Percentiles rank a stretch among this genome's conserved stretches.
phyloP scores from a whole-genome alignment of 495 filamentous ascomycete species.

The Penicillium chermesinum region DNA sequence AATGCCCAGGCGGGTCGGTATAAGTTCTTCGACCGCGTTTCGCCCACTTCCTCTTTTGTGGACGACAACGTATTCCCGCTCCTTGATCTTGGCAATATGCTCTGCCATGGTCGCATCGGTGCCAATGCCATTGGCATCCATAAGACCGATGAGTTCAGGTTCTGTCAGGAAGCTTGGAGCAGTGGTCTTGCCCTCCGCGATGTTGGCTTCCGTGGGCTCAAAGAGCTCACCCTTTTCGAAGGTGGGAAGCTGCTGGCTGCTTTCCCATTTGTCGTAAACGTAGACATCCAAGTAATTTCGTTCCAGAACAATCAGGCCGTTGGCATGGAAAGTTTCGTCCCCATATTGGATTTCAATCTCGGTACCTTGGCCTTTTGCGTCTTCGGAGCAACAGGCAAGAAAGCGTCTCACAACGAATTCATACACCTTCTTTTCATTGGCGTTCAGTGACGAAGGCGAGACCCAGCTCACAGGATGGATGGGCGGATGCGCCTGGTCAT shows the following conservation, averaged over 20 bases:
- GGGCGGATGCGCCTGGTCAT: conserved; percentile 94
- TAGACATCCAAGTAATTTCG: conserved; percentile 95
- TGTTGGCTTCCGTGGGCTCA: conserved; percentile 81
- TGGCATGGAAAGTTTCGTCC: conserved; percentile 71
- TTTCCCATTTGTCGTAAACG: conserved; percentile 91
- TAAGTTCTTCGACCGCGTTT: conserved; percentile 71
- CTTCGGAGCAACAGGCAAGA: conserved; percentile 92
- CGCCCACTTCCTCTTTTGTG: conserved; percentile 50
- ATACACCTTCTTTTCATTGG: conserved; percentile 72
- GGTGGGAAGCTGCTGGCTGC: conserved; percentile 72
- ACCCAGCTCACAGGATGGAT: conserved; percentile 90
- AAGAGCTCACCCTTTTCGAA: conserved; percentile 77
- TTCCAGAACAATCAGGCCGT: conserved; percentile 79
- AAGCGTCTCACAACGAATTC: conserved; percentile 94
- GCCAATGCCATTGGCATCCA: conserved; percentile 98
- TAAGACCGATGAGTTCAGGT: conserved; percentile 92
- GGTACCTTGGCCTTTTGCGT: conserved; percentile 78
- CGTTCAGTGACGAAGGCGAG: conserved; percentile 51
- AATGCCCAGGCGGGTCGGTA: conserved; percentile 84
- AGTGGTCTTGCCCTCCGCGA: conserved; percentile 80
- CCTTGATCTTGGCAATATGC: conserved; percentile 92
- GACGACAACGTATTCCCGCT: conserved; percentile 73
- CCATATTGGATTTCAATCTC: conserved; percentile 84
- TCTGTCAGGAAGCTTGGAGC: conserved; percentile 87
- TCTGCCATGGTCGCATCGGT: conserved; percentile 99